Percentiles rank a stretch among this genome's conserved stretches.
Evolutionary conservation across 176 grass and related monocot species (phyloP).

Genomic region (Phyllostachys edulis): DNA sequence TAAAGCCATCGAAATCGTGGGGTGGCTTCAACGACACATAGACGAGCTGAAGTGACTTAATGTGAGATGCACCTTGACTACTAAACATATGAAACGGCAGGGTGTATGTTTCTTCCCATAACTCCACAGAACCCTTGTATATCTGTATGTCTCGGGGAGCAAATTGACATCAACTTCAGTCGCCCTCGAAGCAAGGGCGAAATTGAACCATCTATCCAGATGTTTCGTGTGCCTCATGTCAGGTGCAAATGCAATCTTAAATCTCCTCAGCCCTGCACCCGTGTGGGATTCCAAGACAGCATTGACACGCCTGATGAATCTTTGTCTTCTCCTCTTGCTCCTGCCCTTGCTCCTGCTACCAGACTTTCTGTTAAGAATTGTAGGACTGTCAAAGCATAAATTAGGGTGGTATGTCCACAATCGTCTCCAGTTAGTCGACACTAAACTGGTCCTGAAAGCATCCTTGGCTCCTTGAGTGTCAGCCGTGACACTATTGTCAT

Average conservation of each 20-base stretch:
- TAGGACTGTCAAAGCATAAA: constrained; percentile 27
- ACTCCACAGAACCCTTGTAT: neutral
- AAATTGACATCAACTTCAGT: neutral
- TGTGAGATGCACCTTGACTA: neutral
- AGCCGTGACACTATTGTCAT: neutral
- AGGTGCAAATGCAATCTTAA: neutral
- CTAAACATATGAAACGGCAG: no score
- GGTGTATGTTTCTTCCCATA: no score
- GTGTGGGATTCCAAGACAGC: constrained; percentile 15
- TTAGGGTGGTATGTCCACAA: constrained; percentile 3
- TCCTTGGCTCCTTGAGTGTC: constrained; percentile 22
- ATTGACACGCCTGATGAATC: constrained; percentile 14
- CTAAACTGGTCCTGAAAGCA: constrained; percentile 12
- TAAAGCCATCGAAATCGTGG: neutral
- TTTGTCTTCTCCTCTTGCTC: neutral
- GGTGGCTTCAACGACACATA: neutral
- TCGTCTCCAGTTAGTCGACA: neutral
- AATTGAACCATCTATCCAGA: constrained; percentile 10
- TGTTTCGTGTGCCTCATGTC: neutral
- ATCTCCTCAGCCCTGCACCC: neutral
- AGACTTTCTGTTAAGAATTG: neutral
- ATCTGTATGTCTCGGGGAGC: neutral
- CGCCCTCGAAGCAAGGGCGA: neutral
- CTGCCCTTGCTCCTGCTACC: neutral
- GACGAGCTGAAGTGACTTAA: neutral